Percentiles rank a stretch among this genome's conserved stretches.
These are phyloP conservation scores for Lentinula aciculospora DNA, from an alignment of 768 basidiomycete species.

Conservation along the genomic window DNA sequence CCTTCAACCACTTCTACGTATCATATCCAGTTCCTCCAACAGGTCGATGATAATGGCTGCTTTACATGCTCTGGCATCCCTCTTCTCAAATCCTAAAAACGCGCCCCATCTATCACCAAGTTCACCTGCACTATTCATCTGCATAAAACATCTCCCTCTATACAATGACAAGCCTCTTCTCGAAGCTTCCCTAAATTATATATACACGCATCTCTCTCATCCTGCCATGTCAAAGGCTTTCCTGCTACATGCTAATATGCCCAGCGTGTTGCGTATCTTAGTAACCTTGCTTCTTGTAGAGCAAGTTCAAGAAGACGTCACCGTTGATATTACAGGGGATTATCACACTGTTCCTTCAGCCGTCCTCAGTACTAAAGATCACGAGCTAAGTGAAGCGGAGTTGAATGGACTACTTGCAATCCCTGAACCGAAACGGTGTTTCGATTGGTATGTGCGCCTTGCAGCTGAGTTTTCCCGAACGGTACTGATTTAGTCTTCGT, in stretches of 20 bases:
- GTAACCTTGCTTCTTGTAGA: constrained; percentile 64
- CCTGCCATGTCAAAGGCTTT: constrained; percentile 75
- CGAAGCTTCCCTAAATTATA: constrained; percentile 67
- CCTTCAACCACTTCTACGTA: constrained; percentile 47
- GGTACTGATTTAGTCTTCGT: background rate
- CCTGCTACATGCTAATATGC: constrained; percentile 64
- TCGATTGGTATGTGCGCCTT: constrained; percentile 58
- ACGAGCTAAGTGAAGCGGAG: constrained; percentile 70
- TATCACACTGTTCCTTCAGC: constrained; percentile 54
- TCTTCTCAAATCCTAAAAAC: constrained; percentile 62
- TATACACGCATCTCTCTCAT: constrained; percentile 72
- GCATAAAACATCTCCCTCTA: constrained; percentile 70
- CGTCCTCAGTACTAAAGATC: constrained; percentile 42
- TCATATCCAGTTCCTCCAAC: constrained; percentile 57
- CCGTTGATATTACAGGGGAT: constrained; percentile 55
- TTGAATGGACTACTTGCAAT: constrained; percentile 50
- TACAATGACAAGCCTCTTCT: constrained; percentile 64
- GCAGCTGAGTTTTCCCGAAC: background rate
- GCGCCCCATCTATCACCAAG: constrained; percentile 42
- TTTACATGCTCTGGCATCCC: constrained; percentile 50
- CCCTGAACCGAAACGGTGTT: constrained; percentile 75
- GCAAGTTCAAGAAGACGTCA: constrained; percentile 64
- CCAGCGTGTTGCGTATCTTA: constrained; percentile 61
- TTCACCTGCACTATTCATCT: constrained; percentile 55
- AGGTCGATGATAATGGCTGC: constrained; percentile 71